Conservation (phyloP, 2,329 filamentous ascomycete genomes). For the Ophiocordyceps camponoti-rufipedis region DNA sequence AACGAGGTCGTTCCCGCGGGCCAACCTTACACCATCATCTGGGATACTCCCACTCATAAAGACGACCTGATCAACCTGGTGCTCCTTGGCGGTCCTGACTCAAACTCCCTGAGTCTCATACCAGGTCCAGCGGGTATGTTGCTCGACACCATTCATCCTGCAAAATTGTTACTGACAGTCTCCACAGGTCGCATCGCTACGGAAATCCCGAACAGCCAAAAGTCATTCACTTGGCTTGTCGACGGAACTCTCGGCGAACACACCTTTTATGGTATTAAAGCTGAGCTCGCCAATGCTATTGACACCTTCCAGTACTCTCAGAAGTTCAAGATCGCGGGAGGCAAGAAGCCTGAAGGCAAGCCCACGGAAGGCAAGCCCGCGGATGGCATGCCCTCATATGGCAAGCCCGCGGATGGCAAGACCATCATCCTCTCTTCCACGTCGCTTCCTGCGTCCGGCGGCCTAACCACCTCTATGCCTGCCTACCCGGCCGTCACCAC, state of each 20-base stretch:
- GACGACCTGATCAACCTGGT: constrained; percentile 27
- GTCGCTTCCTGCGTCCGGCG: not conserved
- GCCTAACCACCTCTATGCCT: not conserved
- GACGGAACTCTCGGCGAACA: not conserved
- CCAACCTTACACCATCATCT: constrained; percentile 29
- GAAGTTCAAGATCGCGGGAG: not conserved
- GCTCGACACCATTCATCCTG: constrained; percentile 3
- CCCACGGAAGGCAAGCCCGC: too few species aligned
- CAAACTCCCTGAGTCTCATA: not conserved
- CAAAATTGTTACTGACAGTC: not conserved
- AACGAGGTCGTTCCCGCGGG: constrained; percentile 29
- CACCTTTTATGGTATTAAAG: not conserved
- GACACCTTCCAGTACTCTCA: not conserved
- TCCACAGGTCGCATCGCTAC: not conserved
- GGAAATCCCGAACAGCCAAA: not conserved
- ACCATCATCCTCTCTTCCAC: not conserved
- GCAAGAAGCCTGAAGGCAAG: too few species aligned
- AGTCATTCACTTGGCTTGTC: not conserved
- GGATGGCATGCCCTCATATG: too few species aligned
- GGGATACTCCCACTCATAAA: constrained; percentile 24
- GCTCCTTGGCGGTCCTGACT: constrained; percentile 29
- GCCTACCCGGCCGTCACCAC: not conserved
- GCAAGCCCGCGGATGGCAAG: not conserved
- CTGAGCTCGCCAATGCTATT: not conserved
- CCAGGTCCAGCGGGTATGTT: not conserved